A percentile compares a stretch with the other conserved stretches of the same genome.
Conservation (phyloP, 176 grass and related monocot species). For the Rhynchospora pubera region DNA sequence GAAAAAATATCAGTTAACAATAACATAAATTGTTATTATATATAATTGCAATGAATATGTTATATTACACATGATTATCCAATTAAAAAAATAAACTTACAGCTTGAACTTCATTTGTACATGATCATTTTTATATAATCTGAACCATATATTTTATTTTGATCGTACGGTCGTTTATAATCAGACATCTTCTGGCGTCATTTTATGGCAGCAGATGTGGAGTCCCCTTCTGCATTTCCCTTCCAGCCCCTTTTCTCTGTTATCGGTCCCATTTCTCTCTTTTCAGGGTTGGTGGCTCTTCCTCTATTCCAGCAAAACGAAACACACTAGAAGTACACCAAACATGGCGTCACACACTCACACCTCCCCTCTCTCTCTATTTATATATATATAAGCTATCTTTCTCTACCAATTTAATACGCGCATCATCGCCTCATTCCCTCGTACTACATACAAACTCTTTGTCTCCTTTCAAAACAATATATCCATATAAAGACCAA, state of each 20-base stretch:
- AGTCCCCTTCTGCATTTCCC: not conserved
- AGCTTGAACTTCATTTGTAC: too few relatives aligned
- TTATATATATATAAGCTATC: constrained; percentile 64
- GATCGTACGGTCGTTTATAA: not conserved
- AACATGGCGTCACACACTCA: constrained; percentile 17
- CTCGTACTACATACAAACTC: not conserved
- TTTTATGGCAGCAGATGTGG: not conserved
- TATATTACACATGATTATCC: too few relatives aligned
- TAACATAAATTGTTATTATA: too few relatives aligned
- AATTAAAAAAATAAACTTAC: too few relatives aligned
- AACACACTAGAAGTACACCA: constrained; percentile 42
- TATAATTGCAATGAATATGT: too few relatives aligned
- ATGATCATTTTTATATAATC: too few relatives aligned
- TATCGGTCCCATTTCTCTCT: constrained; percentile 8
- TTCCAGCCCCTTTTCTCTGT: not conserved
- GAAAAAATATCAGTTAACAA: too few relatives aligned
- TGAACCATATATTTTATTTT: too few relatives aligned
- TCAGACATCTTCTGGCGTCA: not conserved
- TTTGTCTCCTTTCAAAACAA: not conserved
- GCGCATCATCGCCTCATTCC: constrained; percentile 29
- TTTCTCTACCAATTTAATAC: constrained; percentile 52
- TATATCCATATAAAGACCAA: not conserved
- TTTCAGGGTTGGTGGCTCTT: constrained; percentile 81
- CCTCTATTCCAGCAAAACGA: constrained; percentile 61
- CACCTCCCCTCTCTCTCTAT: not conserved